Evolutionary conservation across 2,329 filamentous ascomycete genomes (phyloP), one percentile per base, ranked within the genome.

Genomic region (Pseudogymnoascus sp.): DNA sequence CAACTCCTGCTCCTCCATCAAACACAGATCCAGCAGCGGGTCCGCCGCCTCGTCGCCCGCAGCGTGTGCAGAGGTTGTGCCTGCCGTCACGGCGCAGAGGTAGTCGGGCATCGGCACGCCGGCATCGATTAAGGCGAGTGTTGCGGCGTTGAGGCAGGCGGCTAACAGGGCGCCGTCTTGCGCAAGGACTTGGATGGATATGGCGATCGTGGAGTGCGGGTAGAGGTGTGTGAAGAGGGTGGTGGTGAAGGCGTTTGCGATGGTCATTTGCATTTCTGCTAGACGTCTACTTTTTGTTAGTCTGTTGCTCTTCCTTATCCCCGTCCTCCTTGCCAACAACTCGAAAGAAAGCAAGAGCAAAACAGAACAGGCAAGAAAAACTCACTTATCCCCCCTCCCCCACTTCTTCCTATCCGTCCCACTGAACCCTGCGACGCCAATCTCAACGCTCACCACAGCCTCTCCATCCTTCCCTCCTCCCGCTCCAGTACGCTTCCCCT

Each of bases 81-180:
- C 94, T 0, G 90, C 89, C 0, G 92, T 96, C 74, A 90, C 95
- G 5, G 92, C 90, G 19, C 86, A 85, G 2, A 97, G 82, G 71
- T 96, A 95, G 70, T 95, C 90, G 2, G 85, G 84, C 92, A 97
- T 96, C 21, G 94, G 94, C 18, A 99, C 87, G 58, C 94, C 94
- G 0, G 94, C 94, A 71, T 99, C 94, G 63, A 97, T 86, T 19
- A 97, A 83, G 0, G 94, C 94, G 10, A 99, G 82, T 0, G 92
- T 96, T 0, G 89, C 83, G 3, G 94, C 94, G 69, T 99, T 99
- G 66, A 97, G 79, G 48, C 92, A 90, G 0, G 91, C 88, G 0
- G 92, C 91, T 18, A 99, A 84, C 2, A 97, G 80, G 0, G 89
- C 92, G 26, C 94, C 94, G 72, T 99, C 94, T 66, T 95, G 86